Base-by-base conservation (phyloP, 2,329 filamentous ascomycete genomes). In the Paraphoma sp. region DNA sequence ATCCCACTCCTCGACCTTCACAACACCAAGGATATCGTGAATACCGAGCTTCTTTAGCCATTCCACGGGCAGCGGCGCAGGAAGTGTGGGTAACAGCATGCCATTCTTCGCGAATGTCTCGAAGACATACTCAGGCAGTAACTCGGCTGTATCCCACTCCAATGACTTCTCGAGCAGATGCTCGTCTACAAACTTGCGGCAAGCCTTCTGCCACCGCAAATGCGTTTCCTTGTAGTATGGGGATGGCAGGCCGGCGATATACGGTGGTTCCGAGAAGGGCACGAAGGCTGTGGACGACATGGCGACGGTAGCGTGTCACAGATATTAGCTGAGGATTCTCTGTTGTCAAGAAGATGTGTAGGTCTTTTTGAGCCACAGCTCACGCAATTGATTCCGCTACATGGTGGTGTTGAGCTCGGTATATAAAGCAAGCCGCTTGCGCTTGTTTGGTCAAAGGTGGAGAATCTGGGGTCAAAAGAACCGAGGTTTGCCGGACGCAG, bases 261-360 rank as follows among this genome's bases (percentile, higher is more conserved):
- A 92, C 1, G 89, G 84, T 1, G 90, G 90, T 66, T 93, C 90
- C 5, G 88, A 87, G 78, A 92, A 91, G 48, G 90, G 90, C 28
- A 90, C 55, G 51, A 72, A 64, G 42, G 72, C 65, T 11, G 60
- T 66, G 18, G 71, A 64, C 6, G 70, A 67, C 72, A 74, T 75
- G n/a, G 46, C 63, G 57, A 45, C 16, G 45, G 29, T 12, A 9
- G 14, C 33, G 33, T 10, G 14, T 36, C 33, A 6, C 2, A 14
- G 9, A 36, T 3, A 36, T 10, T 10, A 14, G 14, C 14, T 3
- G 33, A 36, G 3, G 33, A 36, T 36, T 10, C 33, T 23, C 23
- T 23, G 18, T 47, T 16, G n/a, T 18, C 10, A 38, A n/a, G 33
- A 38, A 11, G 33, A 11, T 3, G 33, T 38, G n/a, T 16, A 38